Base-by-base conservation (phyloP, 2,329 filamentous ascomycete genomes). In the Aspergillus ochraceus region DNA sequence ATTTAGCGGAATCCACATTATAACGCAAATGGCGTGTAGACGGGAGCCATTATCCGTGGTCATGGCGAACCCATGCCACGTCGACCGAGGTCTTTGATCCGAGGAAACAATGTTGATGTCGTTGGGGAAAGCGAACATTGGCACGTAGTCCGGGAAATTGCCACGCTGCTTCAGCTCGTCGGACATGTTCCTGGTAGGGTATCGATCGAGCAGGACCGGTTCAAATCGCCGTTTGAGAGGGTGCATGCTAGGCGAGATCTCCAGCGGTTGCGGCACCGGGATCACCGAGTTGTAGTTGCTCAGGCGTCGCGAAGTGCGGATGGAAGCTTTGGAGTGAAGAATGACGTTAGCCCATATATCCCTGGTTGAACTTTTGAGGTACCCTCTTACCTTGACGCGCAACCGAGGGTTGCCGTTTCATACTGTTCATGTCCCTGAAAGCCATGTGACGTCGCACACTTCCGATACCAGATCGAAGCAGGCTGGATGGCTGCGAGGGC, bases 231-330 rank as follows among this genome's bases (percentile, higher is more conserved):
- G 87, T 78, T 95, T 94, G 61, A 99, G 82, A 24, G 95, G 95
- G 76, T 99, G 95, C 92, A 97, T 97, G 65, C 96, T 88, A 19
- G 93, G 92, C 60, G 94, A 90, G 54, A 89, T 86, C 59, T 96
- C 91, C 64, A 98, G 86, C 10, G 94, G 94, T 75, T 98, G 92
- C 12, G 95, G 95, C 2, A 88, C 88, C 14, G 95, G 95, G 56
- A 99, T 98, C 55, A 99, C 95, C 1, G 95, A 97, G 75, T 98
- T 98, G 78, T 99, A 99, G 74, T 96, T 96, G 76, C 94, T 98
- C 66, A 98, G 81, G 68, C 95, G 87, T 78, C 88, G 95, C 42
- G 93, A 88, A 5, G 93, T 97, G 68, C 93, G 88, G 64, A 89
- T 83, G 24, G 89, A 91, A 64, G 85, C 85, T 86, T 67, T 62